Conservation (phyloP, 768 basidiomycete species). For the Russula compacta region DNA sequence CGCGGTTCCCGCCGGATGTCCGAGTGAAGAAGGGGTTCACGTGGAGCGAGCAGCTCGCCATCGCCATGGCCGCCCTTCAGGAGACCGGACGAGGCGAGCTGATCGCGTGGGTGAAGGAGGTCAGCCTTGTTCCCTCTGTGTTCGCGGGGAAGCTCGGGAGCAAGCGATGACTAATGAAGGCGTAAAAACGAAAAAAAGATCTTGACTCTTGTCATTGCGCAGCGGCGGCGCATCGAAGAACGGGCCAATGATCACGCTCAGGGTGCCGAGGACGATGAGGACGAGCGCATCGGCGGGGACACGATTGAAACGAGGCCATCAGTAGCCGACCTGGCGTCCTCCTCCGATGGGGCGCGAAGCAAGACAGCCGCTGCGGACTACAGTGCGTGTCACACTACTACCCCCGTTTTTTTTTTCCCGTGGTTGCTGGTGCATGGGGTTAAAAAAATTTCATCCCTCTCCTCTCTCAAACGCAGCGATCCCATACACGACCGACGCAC, state of each 20-base stretch:
- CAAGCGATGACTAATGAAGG: slow-evolving; percentile 4
- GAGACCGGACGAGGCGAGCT: slow-evolving; percentile 55
- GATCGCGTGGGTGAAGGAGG: slow-evolving; percentile 76
- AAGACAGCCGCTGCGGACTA: slow-evolving; percentile 64
- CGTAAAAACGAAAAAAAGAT: slow-evolving; percentile 36
- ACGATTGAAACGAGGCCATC: background rate
- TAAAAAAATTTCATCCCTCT: background rate
- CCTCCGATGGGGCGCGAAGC: slow-evolving; percentile 54
- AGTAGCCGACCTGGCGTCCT: slow-evolving; percentile 29
- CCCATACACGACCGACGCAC: slow-evolving; percentile 64
- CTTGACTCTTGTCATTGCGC: slow-evolving; percentile 46
- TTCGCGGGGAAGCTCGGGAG: background rate
- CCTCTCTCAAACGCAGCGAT: slow-evolving; percentile 42
- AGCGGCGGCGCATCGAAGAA: slow-evolving; percentile 51
- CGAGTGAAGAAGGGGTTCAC: slow-evolving; percentile 80
- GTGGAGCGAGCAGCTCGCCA: slow-evolving; percentile 85
- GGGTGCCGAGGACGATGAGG: slow-evolving; percentile 28
- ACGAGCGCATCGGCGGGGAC: slow-evolving; percentile 24
- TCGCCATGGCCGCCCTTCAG: slow-evolving; percentile 65
- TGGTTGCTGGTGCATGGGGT: background rate
- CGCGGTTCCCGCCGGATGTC: slow-evolving; percentile 53
- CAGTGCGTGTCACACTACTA: slow-evolving; percentile 42
- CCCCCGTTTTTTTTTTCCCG: background rate
- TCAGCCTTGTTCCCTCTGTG: slow-evolving; percentile 36
- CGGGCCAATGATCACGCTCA: slow-evolving; percentile 41